Conservation (phyloP, 805 yeast species). For the Pichia nakasei region DNA sequence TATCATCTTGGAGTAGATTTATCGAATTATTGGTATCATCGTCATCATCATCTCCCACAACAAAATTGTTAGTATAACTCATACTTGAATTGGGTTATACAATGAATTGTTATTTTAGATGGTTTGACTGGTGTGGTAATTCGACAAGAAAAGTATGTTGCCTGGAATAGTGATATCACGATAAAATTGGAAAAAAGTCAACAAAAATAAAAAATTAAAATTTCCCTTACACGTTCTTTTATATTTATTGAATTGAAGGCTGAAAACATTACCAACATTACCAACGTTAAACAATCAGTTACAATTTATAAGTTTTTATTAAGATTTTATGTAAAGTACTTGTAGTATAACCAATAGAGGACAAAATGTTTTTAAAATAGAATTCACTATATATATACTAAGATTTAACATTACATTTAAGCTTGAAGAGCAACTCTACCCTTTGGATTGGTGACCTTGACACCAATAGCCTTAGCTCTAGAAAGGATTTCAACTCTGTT, state of each 20-base stretch:
- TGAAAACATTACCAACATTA: no score
- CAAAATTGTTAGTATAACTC: conserved; percentile 10
- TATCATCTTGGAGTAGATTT: conserved; percentile 15
- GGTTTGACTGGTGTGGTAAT: no score
- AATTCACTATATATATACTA: conserved; percentile 11
- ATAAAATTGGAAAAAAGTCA: no score
- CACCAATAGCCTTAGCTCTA: conserved; percentile 96
- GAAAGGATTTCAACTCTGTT: conserved; percentile 95
- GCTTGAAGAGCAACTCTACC: conserved; percentile 98
- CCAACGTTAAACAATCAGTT: no score
- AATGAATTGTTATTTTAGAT: no score
- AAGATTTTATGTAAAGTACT: background rate
- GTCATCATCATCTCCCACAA: conserved; percentile 12
- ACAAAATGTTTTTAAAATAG: conserved; percentile 4
- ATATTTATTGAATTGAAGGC: no score
- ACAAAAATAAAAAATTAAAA: no score
- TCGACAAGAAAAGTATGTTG: background rate
- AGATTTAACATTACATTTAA: conserved; percentile 35
- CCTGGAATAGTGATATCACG: no score
- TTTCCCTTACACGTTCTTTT: background rate
- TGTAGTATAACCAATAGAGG: background rate
- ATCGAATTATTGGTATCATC: conserved; percentile 10
- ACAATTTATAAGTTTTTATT: background rate
- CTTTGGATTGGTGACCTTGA: conserved; percentile 98
- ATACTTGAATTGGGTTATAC: background rate